Evolutionary conservation across 2,329 filamentous ascomycete species (phyloP).

Genomic region (Cercospora sp.): DNA sequence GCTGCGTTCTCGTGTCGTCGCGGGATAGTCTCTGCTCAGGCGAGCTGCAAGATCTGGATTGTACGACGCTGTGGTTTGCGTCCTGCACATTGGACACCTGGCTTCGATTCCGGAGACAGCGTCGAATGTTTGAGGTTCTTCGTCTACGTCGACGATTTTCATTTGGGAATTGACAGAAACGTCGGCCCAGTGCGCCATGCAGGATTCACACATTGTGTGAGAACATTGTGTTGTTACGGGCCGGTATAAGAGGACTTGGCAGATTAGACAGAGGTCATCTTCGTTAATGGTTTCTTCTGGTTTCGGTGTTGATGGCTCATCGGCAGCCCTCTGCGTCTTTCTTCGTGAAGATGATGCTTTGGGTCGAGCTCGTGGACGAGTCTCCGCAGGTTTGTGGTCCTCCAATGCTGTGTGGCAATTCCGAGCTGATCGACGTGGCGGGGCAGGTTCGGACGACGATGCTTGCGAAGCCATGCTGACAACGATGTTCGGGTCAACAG

Average conservation of each 20-base stretch:
- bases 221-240: conserved; percentile 47
- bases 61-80: conserved; percentile 40
- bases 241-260: conserved; percentile 45
- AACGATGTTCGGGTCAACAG: too few species aligned
- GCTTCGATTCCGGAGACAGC: conserved; percentile 40
- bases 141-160: conserved; percentile 43
- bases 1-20: conserved; percentile 39
- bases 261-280: conserved; percentile 50
- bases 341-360: neutral
- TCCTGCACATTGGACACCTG: conserved; percentile 50
- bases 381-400: neutral
- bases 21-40: conserved; percentile 41
- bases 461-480: neutral
- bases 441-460: neutral
- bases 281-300: conserved; percentile 35
- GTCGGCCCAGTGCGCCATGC: conserved; percentile 51
- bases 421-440: conserved; percentile 3
- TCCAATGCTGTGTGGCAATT: conserved; percentile 1
- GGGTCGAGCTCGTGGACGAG: neutral
- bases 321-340: too few species aligned
- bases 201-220: conserved; percentile 48
- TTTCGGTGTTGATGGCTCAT: neutral
- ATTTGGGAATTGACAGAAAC: conserved; percentile 43
- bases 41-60: conserved; percentile 33
- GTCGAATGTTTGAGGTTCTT: conserved; percentile 36